Base-by-base conservation (phyloP, 768 basidiomycete species). In the Macrolepiota albuminosa region DNA sequence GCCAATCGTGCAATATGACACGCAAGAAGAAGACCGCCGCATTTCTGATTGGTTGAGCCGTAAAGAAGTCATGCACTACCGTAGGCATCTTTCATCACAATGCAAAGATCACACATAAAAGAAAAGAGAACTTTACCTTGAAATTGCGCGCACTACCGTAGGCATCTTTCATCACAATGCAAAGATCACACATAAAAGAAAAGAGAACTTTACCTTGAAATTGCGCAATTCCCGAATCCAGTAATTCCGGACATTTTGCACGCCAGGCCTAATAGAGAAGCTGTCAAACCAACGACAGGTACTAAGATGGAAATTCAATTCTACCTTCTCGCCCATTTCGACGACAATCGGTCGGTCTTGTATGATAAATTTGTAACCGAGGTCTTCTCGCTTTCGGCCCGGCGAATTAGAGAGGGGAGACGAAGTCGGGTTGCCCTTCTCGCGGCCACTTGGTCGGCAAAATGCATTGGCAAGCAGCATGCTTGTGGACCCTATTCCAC, bases 1-100 rank as follows among this genome's bases (percentile, higher is more conserved):
- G 85, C 89, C 90, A 91, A 66, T 93, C 90, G 64, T 93, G 90
- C 37, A 89, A 75, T 42, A 91, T 81, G 21, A 86, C 84, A 26
- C 89, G 83, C 34, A 91, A 74, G 37, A 91, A 75, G 67, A 86
- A 93, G 6, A 90, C 83, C 0, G 87, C 81, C 60, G 87, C 77
- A 55, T 81, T 64, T 58, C 66, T 70, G 54, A 76, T 67, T 2
- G 81, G 81, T 66, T 92, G 90, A 0, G 84, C 80, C 4, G 76
- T 80, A 69, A 92, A 91, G 68, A 91, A 92, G 72, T 91, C 88
- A 65, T 92, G 89, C 1, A 80, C 87, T 84, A 54, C 42, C 21
- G 45, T 24, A 45, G 45, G 31, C 47, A 40, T 64, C 21, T 7
- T 37, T 59, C 49, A 59, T 42, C 26, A 18, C 34, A 53, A 48